A percentile compares a stretch with the other conserved stretches of the same genome.
Evolutionary conservation across 192 early-diverging fungal species (phyloP).

Genomic region (Mortierella claussenii): DNA sequence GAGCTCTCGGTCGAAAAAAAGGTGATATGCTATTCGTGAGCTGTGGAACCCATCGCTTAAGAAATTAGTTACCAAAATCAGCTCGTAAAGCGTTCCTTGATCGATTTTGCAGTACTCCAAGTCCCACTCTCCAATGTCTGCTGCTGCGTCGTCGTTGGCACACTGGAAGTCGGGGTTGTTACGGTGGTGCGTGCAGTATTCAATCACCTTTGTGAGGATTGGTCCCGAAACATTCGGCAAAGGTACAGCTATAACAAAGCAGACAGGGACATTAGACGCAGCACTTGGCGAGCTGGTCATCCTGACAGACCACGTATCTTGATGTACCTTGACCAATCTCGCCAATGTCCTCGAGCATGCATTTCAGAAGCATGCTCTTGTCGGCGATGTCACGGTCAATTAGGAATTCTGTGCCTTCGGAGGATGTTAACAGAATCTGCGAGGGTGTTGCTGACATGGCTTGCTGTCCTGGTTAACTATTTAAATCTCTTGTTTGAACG

Average conservation of each 20-base stretch:
- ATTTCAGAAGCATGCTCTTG: conserved; percentile 76
- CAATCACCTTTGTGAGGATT: conserved; percentile 87
- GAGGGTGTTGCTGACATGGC: conserved; percentile 17
- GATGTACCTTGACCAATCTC: conserved; percentile 60
- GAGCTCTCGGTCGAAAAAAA: too few relatives aligned
- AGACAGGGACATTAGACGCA: neutral
- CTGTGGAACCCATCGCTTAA: neutral
- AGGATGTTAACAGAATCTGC: conserved; percentile 56
- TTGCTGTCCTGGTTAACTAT: too few relatives aligned
- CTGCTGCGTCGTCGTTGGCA: conserved; percentile 70
- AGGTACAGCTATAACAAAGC: conserved; percentile 69
- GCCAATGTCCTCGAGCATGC: conserved; percentile 85
- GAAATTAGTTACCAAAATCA: conserved; percentile 71
- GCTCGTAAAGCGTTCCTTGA: conserved; percentile 93
- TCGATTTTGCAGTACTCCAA: conserved; percentile 91
- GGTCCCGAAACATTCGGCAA: conserved; percentile 92
- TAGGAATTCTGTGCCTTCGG: conserved; percentile 64
- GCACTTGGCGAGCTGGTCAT: too few relatives aligned
- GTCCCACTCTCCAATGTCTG: conserved; percentile 91
- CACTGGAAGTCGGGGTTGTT: conserved; percentile 60
- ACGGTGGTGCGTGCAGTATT: conserved; percentile 90
- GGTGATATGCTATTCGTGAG: neutral
- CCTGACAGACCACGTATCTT: neutral
- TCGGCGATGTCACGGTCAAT: conserved; percentile 73
- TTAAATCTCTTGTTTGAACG: too few relatives aligned